Evolutionary conservation across 2,329 filamentous ascomycete species (phyloP), one percentile per base, ranked within the genome.

Genomic region (Leptographium lundbergii): DNA sequence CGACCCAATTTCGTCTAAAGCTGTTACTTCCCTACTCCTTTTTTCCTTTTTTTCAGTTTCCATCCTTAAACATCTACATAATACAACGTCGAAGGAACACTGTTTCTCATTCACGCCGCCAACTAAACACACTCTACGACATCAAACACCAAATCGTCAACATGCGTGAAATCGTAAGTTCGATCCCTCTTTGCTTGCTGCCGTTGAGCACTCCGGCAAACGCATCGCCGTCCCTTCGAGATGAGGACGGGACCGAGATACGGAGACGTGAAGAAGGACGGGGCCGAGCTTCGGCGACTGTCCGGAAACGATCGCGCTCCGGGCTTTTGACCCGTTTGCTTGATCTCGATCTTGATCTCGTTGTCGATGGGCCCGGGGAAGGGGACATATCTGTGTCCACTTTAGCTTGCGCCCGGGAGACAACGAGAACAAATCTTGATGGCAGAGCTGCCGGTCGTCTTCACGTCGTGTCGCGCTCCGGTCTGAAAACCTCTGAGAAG

Each of bases 101-200:
- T 39, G 56, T 48, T 60, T 27, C 13, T 25, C 39, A 29, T 32
- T 36, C 34, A 47, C 14, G 3, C 9, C 27, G 36, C 55, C 47
- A 32, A 42, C 39, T 53, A 13, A 53, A 32, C 34, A 53, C 52
- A 57, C 19, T 59, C 14, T 54, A 58, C 48, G 32, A 19, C 29
- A 51, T 22, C 45, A 2, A 6, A 6, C 27, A 1, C 7, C 14
- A 29, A 29, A 64, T 68, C 69, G 69, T 70, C 81, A 86, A 77
- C 66, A 87, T 87, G 84, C 84, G 84, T 83, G 84, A 87, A 78
- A 87, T 87, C 72, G 84, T 87, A 78, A 75, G 84, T 83, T 57
- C 58, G 57, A 56, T 34, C 45, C 42, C 45, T 39, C 22, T 13
- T 52, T 54, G 25, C 6, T 54, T 57, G 25, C 29, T 42, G 24